Evolutionary conservation across 2,329 filamentous ascomycete species (phyloP).

Genomic region (Cladophialophora chaetospira): DNA sequence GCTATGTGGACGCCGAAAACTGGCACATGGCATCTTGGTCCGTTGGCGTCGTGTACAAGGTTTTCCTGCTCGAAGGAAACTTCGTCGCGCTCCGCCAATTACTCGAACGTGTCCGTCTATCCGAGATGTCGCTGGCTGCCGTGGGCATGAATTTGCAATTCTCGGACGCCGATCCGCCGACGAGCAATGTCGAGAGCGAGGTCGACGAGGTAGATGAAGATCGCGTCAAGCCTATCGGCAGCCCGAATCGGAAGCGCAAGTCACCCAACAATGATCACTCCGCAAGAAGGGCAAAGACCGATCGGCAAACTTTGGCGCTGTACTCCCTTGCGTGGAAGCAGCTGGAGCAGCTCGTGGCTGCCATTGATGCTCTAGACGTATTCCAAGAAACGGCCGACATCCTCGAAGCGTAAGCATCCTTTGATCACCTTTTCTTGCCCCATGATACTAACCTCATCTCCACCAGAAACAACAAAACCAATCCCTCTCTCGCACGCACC

Average conservation of each 20-base stretch:
- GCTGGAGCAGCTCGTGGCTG: constrained; percentile 66
- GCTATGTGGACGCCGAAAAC: constrained; percentile 66
- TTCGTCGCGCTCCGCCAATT: constrained; percentile 60
- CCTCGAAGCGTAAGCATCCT: constrained; percentile 43
- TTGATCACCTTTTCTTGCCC: neutral
- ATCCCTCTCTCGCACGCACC: constrained; percentile 46
- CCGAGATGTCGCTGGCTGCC: constrained; percentile 47
- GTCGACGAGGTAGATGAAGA: constrained; percentile 35
- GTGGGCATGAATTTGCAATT: constrained; percentile 42
- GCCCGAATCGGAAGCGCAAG: constrained; percentile 32
- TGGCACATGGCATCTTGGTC: constrained; percentile 71
- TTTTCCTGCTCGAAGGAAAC: constrained; percentile 70
- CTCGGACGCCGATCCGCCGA: constrained; percentile 31
- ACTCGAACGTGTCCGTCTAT: constrained; percentile 52
- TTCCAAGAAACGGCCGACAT: constrained; percentile 59
- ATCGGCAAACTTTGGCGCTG: constrained; percentile 48
- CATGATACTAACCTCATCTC: constrained; percentile 17
- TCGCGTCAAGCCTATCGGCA: constrained; percentile 33
- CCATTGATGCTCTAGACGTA: constrained; percentile 68
- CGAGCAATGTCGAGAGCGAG: constrained; percentile 29
- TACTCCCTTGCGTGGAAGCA: constrained; percentile 67
- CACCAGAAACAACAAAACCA: constrained; percentile 32
- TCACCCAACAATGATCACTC: constrained; percentile 30
- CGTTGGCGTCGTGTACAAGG: constrained; percentile 74
- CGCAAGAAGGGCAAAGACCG: constrained; percentile 43